Evolutionary conservation across 2,329 filamentous ascomycete genomes (phyloP).

Genomic region (Clarireedia sp.): DNA sequence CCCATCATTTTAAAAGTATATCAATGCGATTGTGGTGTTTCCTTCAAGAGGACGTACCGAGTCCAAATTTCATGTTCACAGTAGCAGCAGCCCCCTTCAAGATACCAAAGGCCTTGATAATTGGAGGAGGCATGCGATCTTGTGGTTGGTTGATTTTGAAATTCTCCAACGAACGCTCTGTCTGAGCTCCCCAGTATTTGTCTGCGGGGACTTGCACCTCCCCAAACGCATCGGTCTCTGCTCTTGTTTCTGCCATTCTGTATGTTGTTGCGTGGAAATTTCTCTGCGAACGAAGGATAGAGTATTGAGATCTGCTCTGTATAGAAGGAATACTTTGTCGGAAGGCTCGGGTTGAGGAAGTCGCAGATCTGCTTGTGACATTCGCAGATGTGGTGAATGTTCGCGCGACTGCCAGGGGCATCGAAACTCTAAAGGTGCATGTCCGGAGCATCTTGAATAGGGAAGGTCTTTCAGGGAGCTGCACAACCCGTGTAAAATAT

Average conservation of each 20-base stretch:
- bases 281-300: conserved; percentile 18
- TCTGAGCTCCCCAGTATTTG: conserved; percentile 99
- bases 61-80: conserved; percentile 90
- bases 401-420: conserved; percentile 7
- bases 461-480: background rate
- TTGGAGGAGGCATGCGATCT: conserved; percentile 92
- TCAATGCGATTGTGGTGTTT: background rate
- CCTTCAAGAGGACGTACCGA: conserved; percentile 47
- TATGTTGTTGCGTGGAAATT: conserved; percentile 27
- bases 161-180: conserved; percentile 90
- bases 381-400: conserved; percentile 3
- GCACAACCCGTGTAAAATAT: background rate
- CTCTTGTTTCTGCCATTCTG: conserved; percentile 51
- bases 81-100: conserved; percentile 93
- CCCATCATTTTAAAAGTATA: conserved; percentile 5
- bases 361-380: conserved; percentile 6
- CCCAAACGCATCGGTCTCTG: conserved; percentile 96
- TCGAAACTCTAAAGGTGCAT: conserved; percentile 7
- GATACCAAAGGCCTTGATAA: conserved; percentile 90
- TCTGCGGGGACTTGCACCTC: conserved; percentile 85
- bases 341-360: conserved; percentile 1
- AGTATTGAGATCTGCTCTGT: conserved; percentile 7
- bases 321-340: conserved; percentile 2
- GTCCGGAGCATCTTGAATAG: conserved; percentile 7
- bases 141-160: conserved; percentile 99